phyloP scores from a whole-genome alignment of 495 filamentous ascomycete species.

The Aspergillus haitiensis region DNA sequence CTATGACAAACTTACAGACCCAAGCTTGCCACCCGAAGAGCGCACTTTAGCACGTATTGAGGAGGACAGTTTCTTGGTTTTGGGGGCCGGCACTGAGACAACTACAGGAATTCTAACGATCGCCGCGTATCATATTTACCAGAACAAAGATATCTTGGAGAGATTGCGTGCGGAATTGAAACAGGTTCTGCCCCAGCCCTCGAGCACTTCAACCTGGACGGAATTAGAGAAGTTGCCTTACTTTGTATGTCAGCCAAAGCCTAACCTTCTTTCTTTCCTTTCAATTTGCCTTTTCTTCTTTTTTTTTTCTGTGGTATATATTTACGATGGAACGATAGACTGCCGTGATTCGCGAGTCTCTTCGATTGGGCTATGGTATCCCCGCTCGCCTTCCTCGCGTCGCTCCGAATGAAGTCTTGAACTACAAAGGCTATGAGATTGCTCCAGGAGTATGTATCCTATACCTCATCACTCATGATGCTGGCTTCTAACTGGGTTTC shows the following conservation, averaged over 20 bases:
- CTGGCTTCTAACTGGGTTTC: slow-evolving; percentile 26
- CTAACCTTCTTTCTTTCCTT: neutral
- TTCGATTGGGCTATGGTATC: slow-evolving; percentile 42
- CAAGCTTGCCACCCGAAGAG: neutral
- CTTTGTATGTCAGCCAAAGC: slow-evolving; percentile 13
- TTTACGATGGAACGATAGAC: slow-evolving; percentile 19
- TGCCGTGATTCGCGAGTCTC: slow-evolving; percentile 44
- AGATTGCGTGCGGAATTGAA: neutral
- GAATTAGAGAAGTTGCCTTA: slow-evolving; percentile 22
- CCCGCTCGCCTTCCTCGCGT: slow-evolving; percentile 35
- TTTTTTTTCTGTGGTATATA: neutral
- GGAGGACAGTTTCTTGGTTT: neutral
- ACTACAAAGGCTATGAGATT: slow-evolving; percentile 32
- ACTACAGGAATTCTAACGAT: neutral
- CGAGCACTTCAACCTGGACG: neutral
- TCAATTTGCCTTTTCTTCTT: neutral
- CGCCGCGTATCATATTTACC: neutral
- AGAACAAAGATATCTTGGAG: neutral
- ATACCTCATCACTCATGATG: neutral
- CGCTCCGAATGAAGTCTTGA: slow-evolving; percentile 31
- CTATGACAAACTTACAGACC: slow-evolving; percentile 1
- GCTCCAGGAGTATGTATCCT: slow-evolving; percentile 20
- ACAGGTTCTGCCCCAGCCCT: slow-evolving; percentile 1
- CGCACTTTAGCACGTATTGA: neutral
- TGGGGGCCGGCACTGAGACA: neutral